Conservation (phyloP, 2,329 filamentous ascomycete genomes). For the Xylaria sp. region DNA sequence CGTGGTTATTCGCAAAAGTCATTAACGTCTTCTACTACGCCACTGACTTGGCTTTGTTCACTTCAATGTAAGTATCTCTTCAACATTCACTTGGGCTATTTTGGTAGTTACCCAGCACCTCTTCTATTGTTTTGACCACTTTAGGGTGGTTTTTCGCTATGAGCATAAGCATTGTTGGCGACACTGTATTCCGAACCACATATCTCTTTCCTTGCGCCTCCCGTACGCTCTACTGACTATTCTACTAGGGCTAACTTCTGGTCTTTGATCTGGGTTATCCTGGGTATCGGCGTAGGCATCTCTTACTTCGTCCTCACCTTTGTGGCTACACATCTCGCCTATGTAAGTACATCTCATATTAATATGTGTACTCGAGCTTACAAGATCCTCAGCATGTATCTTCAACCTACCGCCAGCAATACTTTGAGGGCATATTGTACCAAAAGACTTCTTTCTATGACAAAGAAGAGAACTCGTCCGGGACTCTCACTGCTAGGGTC, state of each 20-base stretch:
- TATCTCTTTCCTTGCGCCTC: neutral
- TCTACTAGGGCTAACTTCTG: conserved; percentile 62
- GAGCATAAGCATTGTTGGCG: neutral
- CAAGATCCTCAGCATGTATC: conserved; percentile 55
- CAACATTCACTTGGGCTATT: neutral
- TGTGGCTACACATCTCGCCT: conserved; percentile 58
- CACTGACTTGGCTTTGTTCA: conserved; percentile 47
- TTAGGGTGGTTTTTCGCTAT: neutral
- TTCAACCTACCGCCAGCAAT: conserved; percentile 67
- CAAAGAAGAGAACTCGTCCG: conserved; percentile 66
- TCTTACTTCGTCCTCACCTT: conserved; percentile 63
- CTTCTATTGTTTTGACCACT: neutral
- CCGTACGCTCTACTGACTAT: conserved; percentile 9
- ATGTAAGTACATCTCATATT: conserved; percentile 41
- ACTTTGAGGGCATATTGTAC: conserved; percentile 68
- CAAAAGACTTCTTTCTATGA: conserved; percentile 72
- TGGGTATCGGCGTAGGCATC: conserved; percentile 63
- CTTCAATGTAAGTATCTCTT: conserved; percentile 45
- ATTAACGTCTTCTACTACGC: conserved; percentile 60
- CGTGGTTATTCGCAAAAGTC: conserved; percentile 65
- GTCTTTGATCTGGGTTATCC: conserved; percentile 72
- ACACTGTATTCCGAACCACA: neutral
- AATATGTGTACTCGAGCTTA: conserved; percentile 20
- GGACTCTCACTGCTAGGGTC: conserved; percentile 67
- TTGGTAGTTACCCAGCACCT: neutral